Evolutionary conservation across 305 asterid species (phyloP).

Genomic region (Rubia peregrina): DNA sequence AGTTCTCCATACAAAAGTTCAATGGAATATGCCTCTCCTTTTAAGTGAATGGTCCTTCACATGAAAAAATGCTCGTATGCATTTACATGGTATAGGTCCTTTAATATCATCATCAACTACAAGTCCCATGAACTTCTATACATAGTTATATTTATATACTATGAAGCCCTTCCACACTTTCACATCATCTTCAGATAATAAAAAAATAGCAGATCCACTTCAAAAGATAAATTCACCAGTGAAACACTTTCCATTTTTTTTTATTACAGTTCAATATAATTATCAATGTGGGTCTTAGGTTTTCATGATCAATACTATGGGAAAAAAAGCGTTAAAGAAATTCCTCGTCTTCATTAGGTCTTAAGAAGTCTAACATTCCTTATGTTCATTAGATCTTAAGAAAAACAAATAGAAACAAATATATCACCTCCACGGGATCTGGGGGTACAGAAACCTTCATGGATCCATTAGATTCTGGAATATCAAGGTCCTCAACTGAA

Average conservation of each 20-base stretch:
- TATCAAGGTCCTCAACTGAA: conserved; percentile 29
- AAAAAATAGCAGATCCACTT: neutral
- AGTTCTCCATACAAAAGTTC: neutral
- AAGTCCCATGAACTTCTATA: neutral
- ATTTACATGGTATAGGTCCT: too few relatives aligned
- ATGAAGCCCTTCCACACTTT: neutral
- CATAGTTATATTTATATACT: neutral
- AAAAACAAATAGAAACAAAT: neutral
- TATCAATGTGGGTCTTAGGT: neutral
- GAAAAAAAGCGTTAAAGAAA: neutral
- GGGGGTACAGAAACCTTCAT: conserved; percentile 51
- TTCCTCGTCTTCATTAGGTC: too few relatives aligned
- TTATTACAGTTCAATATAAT: neutral
- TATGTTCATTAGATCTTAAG: neutral
- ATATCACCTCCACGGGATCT: conserved; percentile 67
- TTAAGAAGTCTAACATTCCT: too few relatives aligned
- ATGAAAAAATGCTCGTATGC: neutral
- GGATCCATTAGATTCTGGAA: conserved; percentile 33
- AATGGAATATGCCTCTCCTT: neutral
- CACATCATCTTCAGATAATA: neutral
- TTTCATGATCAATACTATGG: neutral
- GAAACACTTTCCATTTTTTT: neutral
- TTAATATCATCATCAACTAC: too few relatives aligned
- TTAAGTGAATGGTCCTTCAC: neutral
- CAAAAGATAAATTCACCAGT: neutral